Conservation (phyloP, 257 asterid genomes). For the Solanum ahanhuiri region DNA sequence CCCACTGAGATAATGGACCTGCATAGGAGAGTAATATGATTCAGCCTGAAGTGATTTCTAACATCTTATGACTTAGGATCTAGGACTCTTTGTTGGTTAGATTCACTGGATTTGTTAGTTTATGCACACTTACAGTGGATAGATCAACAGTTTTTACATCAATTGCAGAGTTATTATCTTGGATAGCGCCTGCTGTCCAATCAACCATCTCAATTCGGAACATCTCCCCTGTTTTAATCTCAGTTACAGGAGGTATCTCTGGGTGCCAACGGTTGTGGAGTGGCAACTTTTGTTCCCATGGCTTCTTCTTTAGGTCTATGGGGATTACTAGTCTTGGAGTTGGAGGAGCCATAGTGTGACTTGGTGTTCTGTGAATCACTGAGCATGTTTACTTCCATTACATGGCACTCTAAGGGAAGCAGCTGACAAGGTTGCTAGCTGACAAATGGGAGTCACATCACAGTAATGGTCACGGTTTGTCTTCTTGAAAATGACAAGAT, state of each 20-base stretch:
- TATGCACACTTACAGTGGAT: slow-evolving; percentile 31
- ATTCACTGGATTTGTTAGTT: not conserved
- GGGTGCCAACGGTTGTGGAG: slow-evolving; percentile 48
- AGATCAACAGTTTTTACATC: slow-evolving; percentile 43
- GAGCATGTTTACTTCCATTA: not conserved
- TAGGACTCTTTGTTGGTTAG: not conserved
- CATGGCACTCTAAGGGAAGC: not conserved
- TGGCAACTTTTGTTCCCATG: slow-evolving; percentile 23
- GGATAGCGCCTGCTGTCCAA: slow-evolving; percentile 49
- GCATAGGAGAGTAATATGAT: not conserved
- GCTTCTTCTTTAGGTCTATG: slow-evolving; percentile 28
- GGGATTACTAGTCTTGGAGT: slow-evolving; percentile 44
- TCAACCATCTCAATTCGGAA: slow-evolving; percentile 43
- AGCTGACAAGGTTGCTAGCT: slow-evolving; percentile 2
- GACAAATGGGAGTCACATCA: slow-evolving; percentile 17
- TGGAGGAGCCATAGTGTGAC: slow-evolving; percentile 51
- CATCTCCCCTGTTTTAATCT: slow-evolving; percentile 26
- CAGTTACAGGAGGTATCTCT: slow-evolving; percentile 29
- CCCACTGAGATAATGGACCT: slow-evolving; percentile 95
- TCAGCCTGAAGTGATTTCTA: not conserved
- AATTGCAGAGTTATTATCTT: slow-evolving; percentile 35
- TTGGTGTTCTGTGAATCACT: not conserved
- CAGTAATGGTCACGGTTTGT: slow-evolving; percentile 24
- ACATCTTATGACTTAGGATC: not conserved
- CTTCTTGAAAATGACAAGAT: slow-evolving; percentile 5